These are phyloP conservation scores for Agastache rugosa DNA, from an alignment of 257 asterid species.

Conservation along the genomic window DNA sequence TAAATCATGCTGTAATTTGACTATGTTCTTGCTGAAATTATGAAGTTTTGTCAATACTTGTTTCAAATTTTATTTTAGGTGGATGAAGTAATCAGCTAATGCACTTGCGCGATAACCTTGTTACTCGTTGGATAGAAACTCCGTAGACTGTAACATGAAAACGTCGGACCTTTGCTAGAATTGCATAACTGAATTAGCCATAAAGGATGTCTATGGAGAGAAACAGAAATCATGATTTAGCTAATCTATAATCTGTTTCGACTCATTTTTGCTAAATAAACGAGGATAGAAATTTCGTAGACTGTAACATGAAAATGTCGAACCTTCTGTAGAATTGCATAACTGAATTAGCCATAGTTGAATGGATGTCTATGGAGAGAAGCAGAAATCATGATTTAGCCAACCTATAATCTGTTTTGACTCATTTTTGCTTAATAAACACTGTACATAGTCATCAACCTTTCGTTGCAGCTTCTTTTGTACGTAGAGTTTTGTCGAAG, in stretches of 20 bases:
- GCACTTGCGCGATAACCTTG: not conserved
- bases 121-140: not conserved
- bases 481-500: not conserved
- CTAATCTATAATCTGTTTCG: too few relatives aligned
- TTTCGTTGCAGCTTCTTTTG: not conserved
- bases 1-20: constrained; percentile 7
- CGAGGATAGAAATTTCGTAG: too few relatives aligned
- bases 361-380: not conserved
- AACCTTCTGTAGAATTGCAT: too few relatives aligned
- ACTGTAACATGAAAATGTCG: too few relatives aligned
- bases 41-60: not conserved
- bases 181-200: not conserved
- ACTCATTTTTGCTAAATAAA: not conserved
- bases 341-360: too few relatives aligned
- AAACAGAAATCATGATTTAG: too few relatives aligned
- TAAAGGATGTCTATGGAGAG: not conserved
- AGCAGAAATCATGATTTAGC: too few relatives aligned
- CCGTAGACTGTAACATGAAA: not conserved
- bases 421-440: not conserved
- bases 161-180: not conserved
- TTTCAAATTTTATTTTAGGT: not conserved
- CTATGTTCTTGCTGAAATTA: not conserved
- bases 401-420: too few relatives aligned
- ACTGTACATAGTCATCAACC: not conserved
- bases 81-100: not conserved